Percentiles rank a stretch among this genome's conserved stretches.
Evolutionary conservation across 2,329 filamentous ascomycete genomes (phyloP).

Genomic region (Curvularia lunata): DNA sequence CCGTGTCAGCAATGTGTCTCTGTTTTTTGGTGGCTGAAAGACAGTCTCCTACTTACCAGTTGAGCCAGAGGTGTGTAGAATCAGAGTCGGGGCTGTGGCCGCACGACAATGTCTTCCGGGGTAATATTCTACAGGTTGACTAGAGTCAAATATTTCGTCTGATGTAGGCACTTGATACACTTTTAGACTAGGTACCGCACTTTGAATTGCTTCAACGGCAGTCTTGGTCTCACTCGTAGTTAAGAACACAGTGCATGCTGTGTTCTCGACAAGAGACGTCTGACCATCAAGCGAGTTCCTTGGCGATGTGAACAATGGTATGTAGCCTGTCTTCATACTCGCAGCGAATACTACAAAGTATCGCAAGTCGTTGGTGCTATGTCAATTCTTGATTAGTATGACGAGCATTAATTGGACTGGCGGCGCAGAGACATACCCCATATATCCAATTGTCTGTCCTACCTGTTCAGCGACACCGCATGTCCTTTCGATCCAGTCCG

Average conservation of each 20-base stretch:
- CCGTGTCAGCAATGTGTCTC: background rate
- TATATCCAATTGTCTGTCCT: slow-evolving; percentile 6
- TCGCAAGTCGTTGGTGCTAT: slow-evolving; percentile 4
- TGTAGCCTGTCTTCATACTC: slow-evolving; percentile 5
- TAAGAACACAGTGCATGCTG: slow-evolving; percentile 1
- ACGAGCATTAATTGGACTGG: background rate
- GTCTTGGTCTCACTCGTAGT: slow-evolving; percentile 2
- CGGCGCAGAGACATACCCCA: slow-evolving; percentile 3
- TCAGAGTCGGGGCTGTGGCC: background rate
- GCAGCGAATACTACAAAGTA: slow-evolving; percentile 8
- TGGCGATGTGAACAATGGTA: slow-evolving; percentile 8
- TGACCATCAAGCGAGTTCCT: slow-evolving; percentile 6
- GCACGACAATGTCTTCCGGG: slow-evolving; percentile 1
- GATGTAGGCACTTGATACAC: background rate
- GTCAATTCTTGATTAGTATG: background rate
- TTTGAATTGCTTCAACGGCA: background rate
- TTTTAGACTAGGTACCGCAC: background rate
- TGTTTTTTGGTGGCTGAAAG: background rate
- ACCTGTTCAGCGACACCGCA: background rate
- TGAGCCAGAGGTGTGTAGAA: slow-evolving; percentile 10
- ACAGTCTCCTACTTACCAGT: background rate
- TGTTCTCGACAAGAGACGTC: slow-evolving; percentile 2
- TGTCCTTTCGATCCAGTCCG: slow-evolving; percentile 1
- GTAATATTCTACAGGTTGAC: background rate
- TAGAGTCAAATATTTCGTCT: background rate